Conservation (phyloP, 306 rosid genomes). For the Ochetophila trinervis region DNA sequence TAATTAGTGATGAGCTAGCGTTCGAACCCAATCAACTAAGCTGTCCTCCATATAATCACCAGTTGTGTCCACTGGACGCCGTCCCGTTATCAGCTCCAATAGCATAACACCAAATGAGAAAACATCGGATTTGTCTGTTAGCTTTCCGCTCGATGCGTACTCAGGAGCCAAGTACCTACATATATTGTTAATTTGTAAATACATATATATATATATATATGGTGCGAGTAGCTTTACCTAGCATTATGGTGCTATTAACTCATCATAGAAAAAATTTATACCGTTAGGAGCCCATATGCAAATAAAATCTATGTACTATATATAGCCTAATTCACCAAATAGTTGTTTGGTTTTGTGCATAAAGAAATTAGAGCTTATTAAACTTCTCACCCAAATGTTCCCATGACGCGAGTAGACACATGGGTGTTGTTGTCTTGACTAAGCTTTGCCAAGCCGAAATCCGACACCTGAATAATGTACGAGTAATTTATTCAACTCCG, state of each 20-base stretch:
- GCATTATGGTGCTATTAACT: too few species aligned
- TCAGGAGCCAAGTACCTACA: slow-evolving; percentile 91
- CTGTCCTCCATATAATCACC: slow-evolving; percentile 56
- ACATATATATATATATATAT: too few species aligned
- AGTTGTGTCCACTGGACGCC: slow-evolving; percentile 40
- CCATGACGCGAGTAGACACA: slow-evolving; percentile 92
- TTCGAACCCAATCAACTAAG: slow-evolving; percentile 80
- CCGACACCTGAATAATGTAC: slow-evolving; percentile 59
- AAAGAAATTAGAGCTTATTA: background rate
- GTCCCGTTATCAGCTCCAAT: slow-evolving; percentile 71
- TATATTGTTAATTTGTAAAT: background rate
- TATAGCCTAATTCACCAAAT: too few species aligned
- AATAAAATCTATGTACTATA: too few species aligned
- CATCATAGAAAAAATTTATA: too few species aligned
- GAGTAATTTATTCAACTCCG: background rate
- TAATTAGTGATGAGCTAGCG: slow-evolving; percentile 1
- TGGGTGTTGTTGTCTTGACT: slow-evolving; percentile 67
- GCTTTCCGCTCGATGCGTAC: slow-evolving; percentile 87
- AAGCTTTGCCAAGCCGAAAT: slow-evolving; percentile 88
- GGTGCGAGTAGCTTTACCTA: too few species aligned
- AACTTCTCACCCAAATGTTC: slow-evolving; percentile 73
- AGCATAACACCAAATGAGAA: slow-evolving; percentile 83
- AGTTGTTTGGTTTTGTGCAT: too few species aligned
- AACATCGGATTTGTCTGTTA: slow-evolving; percentile 87
- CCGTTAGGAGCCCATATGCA: too few species aligned